These are phyloP conservation scores for Trichoderma sp. DNA, from an alignment of 2,329 filamentous ascomycete species.

Conservation along the genomic window DNA sequence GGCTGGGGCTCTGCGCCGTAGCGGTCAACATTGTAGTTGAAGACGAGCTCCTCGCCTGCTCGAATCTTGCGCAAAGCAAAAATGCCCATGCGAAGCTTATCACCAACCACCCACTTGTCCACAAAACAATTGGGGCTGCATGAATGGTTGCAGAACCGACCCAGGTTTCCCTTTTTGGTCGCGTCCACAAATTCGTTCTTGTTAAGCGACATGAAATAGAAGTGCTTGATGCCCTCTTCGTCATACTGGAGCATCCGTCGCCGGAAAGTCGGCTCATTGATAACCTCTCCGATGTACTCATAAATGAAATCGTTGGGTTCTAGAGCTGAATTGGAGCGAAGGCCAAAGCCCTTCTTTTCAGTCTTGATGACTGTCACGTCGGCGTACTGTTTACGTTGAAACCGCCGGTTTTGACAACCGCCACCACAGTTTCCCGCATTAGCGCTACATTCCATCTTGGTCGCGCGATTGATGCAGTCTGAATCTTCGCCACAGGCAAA, in stretches of 20 bases:
- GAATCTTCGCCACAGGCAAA: constrained; percentile 91
- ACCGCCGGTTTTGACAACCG: constrained; percentile 90
- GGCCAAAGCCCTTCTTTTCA: constrained; percentile 93
- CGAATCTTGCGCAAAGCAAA: constrained; percentile 84
- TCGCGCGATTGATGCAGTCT: constrained; percentile 97
- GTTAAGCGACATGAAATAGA: constrained; percentile 99
- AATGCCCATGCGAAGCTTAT: constrained; percentile 98
- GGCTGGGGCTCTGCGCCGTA: constrained; percentile 96
- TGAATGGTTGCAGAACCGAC: constrained; percentile 97
- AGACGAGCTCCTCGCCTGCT: constrained; percentile 90
- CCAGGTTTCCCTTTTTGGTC: constrained; percentile 92
- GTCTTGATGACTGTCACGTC: constrained; percentile 94
- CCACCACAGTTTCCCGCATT: constrained; percentile 80
- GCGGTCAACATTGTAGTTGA: constrained; percentile 99
- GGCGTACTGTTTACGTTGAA: constrained; percentile 86
- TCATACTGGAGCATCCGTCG: constrained; percentile 91
- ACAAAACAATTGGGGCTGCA: constrained; percentile 99
- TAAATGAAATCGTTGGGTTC: constrained; percentile 88
- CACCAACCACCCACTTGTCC: constrained; percentile 98
- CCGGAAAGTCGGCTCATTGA: constrained; percentile 86
- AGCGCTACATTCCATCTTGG: constrained; percentile 90
- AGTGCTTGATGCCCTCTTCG: constrained; percentile 95
- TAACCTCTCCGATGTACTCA: constrained; percentile 98
- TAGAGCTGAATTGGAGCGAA: constrained; percentile 76
- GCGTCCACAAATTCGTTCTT: constrained; percentile 97